Evolutionary conservation across 139 green algal species (phyloP), one percentile per base, ranked within the genome.

Genomic region (Astrephomene gubernaculifera): DNA sequence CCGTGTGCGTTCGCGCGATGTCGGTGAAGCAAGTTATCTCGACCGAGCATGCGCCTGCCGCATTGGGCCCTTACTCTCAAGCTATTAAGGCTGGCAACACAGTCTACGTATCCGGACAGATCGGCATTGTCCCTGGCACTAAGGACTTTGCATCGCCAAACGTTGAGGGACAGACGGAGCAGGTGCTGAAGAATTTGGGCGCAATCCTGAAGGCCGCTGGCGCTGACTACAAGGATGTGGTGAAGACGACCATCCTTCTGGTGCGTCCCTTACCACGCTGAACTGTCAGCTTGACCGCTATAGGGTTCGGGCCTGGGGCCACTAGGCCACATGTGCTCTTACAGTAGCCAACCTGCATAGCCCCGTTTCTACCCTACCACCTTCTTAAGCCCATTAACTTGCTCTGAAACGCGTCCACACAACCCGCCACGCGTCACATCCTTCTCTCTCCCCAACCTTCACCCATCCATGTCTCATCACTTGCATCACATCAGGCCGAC

Each of bases 221-320:
- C 22, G 93, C 92, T 24, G 83, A 79, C 70, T 99, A 92, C 54
- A 78, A 86, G 44, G 91, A 97, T 33, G 97, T 99, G 4, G 93
- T 99, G 24, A 99, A 99, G 90, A 99, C 97, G 6, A 99, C 96
- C 36, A 97, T 99, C 74, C 91, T 99, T 57, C 85, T 94, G 33
- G 78, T 84, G 31, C 19, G 74, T 4, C 35, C 33, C 31, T 22
- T n/a, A n/a, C n/a, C n/a, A n/a, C n/a, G n/a, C n/a, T n/a, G n/a
- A n/a, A n/a, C n/a, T n/a, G n/a, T n/a, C n/a, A n/a, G n/a, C n/a
- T n/a, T n/a, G n/a, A n/a, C n/a, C n/a, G n/a, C n/a, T n/a, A n/a
- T n/a, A n/a, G n/a, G n/a, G n/a, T n/a, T n/a, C n/a, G n/a, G n/a
- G n/a, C n/a, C n/a, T n/a, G n/a, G n/a, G n/a, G n/a, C n/a, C n/a